Evolutionary conservation across 2,329 filamentous ascomycete genomes (phyloP), one percentile per base, ranked within the genome.

Genomic region (Plenodomus lindquistii): DNA sequence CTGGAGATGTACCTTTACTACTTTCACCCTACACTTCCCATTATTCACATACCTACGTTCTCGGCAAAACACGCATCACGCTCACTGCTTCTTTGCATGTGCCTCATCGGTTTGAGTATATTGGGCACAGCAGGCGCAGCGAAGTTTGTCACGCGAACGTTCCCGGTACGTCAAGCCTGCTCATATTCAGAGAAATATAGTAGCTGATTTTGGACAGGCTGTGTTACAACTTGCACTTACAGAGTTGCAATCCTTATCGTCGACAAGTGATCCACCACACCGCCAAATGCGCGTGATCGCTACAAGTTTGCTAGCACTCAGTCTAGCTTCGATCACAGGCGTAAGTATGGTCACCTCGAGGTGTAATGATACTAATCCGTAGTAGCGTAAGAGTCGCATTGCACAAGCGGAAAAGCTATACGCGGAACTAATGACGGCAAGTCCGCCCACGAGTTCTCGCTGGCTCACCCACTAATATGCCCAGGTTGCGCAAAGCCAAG

Each of bases 41-140:
- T 81, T 50, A 76, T 82, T 6, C 79, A 82, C 56, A 70, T 79
- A 13, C 78, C 79, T 2, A 80, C 79, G 0, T 82, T 81, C 51
- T 76, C 74, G 13, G 77, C 78, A 1, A 78, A 76, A 42, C 75
- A 75, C 37, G 75, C 77, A 3, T 73, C 74, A 17, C 67, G 71
- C 18, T 72, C 78, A 9, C 62, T 81, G 16, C 63, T 81, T 1
- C 76, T 81, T 40, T 74, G 74, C 18, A 81, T 82, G 77, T 81
- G 77, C 55, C 71, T 81, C 13, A 78, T 81, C 27, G 79, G 79
- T 3, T 71, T 81, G 57, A 77, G 77, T 41, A 75, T 81, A 42
- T 59, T 81, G 34, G 78, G 77, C 8, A 81, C 79, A 1, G 78
- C 77, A 37, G 79, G 79, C 10, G 77, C 79, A 10, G 75, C 76